These are phyloP conservation scores for Epichloe gansuensis DNA, from an alignment of 2,329 filamentous ascomycete species.

Conservation along the genomic window DNA sequence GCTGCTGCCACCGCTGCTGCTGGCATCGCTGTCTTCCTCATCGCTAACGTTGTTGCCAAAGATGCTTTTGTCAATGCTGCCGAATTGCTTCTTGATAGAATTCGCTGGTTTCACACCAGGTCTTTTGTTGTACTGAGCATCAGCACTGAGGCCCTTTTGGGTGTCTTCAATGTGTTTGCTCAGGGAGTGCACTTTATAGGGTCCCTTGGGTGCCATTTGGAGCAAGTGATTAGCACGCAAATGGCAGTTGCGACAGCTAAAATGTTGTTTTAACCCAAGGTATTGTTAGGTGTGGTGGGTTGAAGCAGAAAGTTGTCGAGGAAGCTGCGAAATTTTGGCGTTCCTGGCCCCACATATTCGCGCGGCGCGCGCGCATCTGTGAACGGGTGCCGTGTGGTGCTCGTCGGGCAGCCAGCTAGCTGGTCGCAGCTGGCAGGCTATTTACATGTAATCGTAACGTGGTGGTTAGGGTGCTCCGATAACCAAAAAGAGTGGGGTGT, in stretches of 20 bases:
- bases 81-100: slow-evolving; percentile 19
- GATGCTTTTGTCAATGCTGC: slow-evolving; percentile 13
- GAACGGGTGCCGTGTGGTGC: neutral
- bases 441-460: too few relatives aligned
- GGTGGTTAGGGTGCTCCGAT: too few relatives aligned
- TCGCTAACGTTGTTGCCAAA: slow-evolving; percentile 18
- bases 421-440: neutral
- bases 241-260: neutral
- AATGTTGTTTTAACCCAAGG: neutral
- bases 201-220: slow-evolving; percentile 24
- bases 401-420: too few relatives aligned
- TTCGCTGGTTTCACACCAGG: slow-evolving; percentile 13
- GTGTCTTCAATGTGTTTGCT: slow-evolving; percentile 25
- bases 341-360: slow-evolving; percentile 4
- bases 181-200: slow-evolving; percentile 24
- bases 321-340: slow-evolving; percentile 7
- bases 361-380: neutral
- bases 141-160: slow-evolving; percentile 22
- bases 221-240: slow-evolving; percentile 4
- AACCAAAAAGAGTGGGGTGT: too few relatives aligned
- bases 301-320: slow-evolving; percentile 7
- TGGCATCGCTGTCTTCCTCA: slow-evolving; percentile 18
- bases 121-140: slow-evolving; percentile 21
- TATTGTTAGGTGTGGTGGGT: neutral
- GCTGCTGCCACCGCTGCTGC: slow-evolving; percentile 22